Evolutionary conservation across 805 yeast genomes (phyloP), one percentile per base, ranked within the genome.

Genomic region (Pachysolen tannophilus): DNA sequence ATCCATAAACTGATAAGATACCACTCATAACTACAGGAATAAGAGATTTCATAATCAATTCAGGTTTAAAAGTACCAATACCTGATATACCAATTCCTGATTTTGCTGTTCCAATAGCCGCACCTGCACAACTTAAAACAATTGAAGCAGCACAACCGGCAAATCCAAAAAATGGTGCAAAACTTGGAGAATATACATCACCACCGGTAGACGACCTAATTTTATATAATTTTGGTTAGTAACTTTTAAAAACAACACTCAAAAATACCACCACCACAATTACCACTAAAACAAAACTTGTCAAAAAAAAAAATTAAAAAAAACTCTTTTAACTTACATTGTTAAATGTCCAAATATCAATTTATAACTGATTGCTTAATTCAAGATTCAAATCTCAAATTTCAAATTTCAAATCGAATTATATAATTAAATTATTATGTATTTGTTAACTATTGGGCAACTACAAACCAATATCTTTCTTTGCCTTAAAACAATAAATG

Each of bases 11-110:
- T 8, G 97, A 87, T 41, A 92, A 66, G 53, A 92, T 92, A 75
- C 99, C 99, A 44, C 92, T 78, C 95, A 92, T 87, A 45, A 92
- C 95, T 32, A 92, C 99, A 13, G 99, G 99, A 48, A 92, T 88
- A 33, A 92, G 68, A 6, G 92, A 82, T 60, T 82, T 84, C 97
- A 92, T 92, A 52, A 92, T 87, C 52, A 92, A 68, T 53, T 92
- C 98, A 9, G 99, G 99, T 56, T 84, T 83, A 65, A 90, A 92
- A 31, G 95, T 82, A 68, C 97, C 97, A 46, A 92, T 87, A 69
- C 97, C 99, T 21, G 97, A 67, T 50, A 92, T 92, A 71, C 99
- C 99, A 44, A 92, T 80, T 40, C 99, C 99, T 30, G 95, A 83
- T 61, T 92, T 92, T 43, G 97, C 97, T 3, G 97, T 90, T 39